Percentiles rank a stretch among this genome's conserved stretches.
Conservation (phyloP, 352 stramenopile genomes). For the Phytopythium ostracodes region DNA sequence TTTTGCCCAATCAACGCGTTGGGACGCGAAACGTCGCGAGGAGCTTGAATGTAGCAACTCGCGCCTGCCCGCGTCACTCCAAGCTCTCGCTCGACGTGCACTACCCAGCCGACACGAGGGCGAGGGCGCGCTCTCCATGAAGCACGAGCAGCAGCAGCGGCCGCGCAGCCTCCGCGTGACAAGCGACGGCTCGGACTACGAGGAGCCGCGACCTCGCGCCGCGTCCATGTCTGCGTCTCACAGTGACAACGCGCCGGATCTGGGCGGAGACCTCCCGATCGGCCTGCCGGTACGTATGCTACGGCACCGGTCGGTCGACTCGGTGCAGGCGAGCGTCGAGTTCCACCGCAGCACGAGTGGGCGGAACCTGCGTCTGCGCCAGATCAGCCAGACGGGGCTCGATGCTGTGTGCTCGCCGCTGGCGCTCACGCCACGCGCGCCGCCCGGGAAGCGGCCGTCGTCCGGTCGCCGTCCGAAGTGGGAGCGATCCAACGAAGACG, state of each 20-base stretch:
- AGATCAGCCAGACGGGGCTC: conserved; percentile 25
- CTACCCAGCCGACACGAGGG: neutral
- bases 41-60: neutral
- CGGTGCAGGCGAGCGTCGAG: conserved; percentile 21
- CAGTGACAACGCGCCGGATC: neutral
- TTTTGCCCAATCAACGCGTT: neutral
- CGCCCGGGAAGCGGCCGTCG: conserved; percentile 26
- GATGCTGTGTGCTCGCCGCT: conserved; percentile 31
- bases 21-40: conserved; percentile 1
- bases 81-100: neutral
- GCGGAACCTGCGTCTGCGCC: conserved; percentile 44
- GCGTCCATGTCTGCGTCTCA: neutral
- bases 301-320: conserved; percentile 5
- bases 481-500: neutral
- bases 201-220: neutral
- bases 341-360: conserved; percentile 49
- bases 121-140: neutral
- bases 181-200: neutral
- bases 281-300: neutral
- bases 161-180: neutral
- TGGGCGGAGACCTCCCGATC: neutral
- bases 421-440: conserved; percentile 37
- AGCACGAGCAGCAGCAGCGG: neutral
- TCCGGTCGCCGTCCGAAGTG: conserved; percentile 19
- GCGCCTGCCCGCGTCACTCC: neutral